Conservation (phyloP, 2,329 filamentous ascomycete genomes). For the Sporothrix phasma region DNA sequence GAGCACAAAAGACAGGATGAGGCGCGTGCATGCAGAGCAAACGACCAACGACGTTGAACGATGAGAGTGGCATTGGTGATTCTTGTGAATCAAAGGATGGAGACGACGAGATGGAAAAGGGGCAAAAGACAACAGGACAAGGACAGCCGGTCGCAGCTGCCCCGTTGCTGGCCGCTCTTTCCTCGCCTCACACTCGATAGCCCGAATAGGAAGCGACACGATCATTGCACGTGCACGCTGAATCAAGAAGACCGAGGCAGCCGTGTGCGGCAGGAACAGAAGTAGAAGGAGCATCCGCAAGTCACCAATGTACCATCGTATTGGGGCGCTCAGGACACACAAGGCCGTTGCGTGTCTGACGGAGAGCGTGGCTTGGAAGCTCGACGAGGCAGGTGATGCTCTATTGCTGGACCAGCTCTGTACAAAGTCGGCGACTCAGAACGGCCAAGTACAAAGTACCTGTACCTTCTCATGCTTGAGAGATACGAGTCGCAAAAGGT, state of each 20-base stretch:
- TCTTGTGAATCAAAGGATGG: not conserved
- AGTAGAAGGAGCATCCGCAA: constrained; percentile 1
- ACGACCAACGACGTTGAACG: too few relatives aligned
- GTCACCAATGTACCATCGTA: not conserved
- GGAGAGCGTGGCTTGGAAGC: too few relatives aligned
- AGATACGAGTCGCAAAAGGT: not conserved
- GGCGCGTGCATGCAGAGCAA: too few relatives aligned
- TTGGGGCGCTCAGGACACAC: too few relatives aligned
- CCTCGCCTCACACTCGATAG: not conserved
- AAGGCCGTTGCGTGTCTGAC: too few relatives aligned
- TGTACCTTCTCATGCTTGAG: too few relatives aligned
- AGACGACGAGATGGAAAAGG: not conserved
- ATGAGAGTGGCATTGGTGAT: not conserved
- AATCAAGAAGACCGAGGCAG: too few relatives aligned
- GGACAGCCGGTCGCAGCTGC: not conserved
- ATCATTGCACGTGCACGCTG: too few relatives aligned
- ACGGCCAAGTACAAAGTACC: not conserved
- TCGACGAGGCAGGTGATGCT: not conserved
- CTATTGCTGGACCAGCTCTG: too few relatives aligned
- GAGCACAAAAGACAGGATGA: not conserved
- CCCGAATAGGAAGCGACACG: not conserved
- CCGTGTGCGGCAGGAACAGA: not conserved
- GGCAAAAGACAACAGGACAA: not conserved
- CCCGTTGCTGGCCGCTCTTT: not conserved
- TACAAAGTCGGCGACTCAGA: not conserved